These are phyloP conservation scores for Crepidotus variabilis DNA, from an alignment of 768 basidiomycete genomes.

Conservation along the genomic window DNA sequence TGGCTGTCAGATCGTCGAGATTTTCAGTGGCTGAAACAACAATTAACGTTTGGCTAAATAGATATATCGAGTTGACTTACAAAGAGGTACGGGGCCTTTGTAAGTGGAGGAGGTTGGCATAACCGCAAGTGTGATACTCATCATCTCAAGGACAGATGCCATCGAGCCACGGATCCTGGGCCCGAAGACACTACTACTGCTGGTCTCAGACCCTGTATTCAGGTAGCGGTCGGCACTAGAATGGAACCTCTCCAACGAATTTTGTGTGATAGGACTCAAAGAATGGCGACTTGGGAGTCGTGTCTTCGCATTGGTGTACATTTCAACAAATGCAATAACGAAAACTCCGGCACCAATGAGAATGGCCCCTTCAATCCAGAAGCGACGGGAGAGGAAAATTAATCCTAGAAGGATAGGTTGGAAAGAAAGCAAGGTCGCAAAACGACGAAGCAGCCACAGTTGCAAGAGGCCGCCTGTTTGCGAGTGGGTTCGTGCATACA, in stretches of 20 bases:
- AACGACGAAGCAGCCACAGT: slow-evolving; percentile 70
- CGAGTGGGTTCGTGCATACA: slow-evolving; percentile 67
- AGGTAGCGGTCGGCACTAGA: slow-evolving; percentile 38
- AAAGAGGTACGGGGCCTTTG: slow-evolving; percentile 61
- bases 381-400: slow-evolving; percentile 57
- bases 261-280: slow-evolving; percentile 51
- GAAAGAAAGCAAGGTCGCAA: slow-evolving; percentile 66
- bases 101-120: slow-evolving; percentile 55
- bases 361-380: slow-evolving; percentile 73
- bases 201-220: slow-evolving; percentile 48
- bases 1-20: slow-evolving; percentile 76
- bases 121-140: slow-evolving; percentile 74
- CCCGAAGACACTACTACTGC: slow-evolving; percentile 39
- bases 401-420: slow-evolving; percentile 77
- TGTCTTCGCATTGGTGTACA: slow-evolving; percentile 48
- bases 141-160: slow-evolving; percentile 82
- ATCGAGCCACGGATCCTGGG: slow-evolving; percentile 62
- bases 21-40: slow-evolving; percentile 58
- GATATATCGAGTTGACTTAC: slow-evolving; percentile 37
- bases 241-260: slow-evolving; percentile 55
- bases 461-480: slow-evolving; percentile 74
- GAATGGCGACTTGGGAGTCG: slow-evolving; percentile 43
- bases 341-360: slow-evolving; percentile 52
- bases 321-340: slow-evolving; percentile 58
- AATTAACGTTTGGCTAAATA: slow-evolving; percentile 6